Evolutionary conservation across 352 stramenopile genomes (phyloP), one percentile per base, ranked within the genome.

Genomic region (Aphanomyces cochlioides): DNA sequence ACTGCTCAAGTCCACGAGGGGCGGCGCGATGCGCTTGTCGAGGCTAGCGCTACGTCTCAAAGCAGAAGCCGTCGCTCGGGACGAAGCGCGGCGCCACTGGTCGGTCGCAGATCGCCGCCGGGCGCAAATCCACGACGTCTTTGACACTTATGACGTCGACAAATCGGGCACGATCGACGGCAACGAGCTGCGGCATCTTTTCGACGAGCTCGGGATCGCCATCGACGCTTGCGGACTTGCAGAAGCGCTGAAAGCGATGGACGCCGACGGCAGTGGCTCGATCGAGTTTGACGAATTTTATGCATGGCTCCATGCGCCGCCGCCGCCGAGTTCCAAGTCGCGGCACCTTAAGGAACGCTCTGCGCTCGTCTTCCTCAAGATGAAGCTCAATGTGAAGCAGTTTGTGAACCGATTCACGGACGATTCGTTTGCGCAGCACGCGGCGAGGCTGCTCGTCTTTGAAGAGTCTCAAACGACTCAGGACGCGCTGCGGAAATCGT

Each of bases 131-230:
- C 39, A 38, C 8, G 59, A 67, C 43, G 39, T 67, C 15, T 91
- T 91, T 69, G 75, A 74, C 17, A 78, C 80, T 67, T 91, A 87
- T 50, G 82, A 90, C 60, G 66, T 76, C 54, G 82, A 91, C 67
- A 63, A 54, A 3, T 90, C 75, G 56, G 82, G 81, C 12, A 75
- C 75, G 48, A 88, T 91, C 15, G 81, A 89, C 48, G 56, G 72
- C 19, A 19, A 21, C 10, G 82, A 91, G 70, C 74, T 91, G 34
- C 74, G 72, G 10, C 61, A 70, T 13, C 69, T 91, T 4, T 76
- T 88, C n/a, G 66, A 81, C 7, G 79, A 89, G 47, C 77, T 91
- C 12, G 82, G 84, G 1, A 8, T 78, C 81, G 15, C 41, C 86
- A 28, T 85, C 78, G 3, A 79, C 36, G 0, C 66, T 63, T 12